These are phyloP conservation scores for Giardia duodenalis DNA, from an alignment of 208 protist species.

Conservation along the genomic window DNA sequence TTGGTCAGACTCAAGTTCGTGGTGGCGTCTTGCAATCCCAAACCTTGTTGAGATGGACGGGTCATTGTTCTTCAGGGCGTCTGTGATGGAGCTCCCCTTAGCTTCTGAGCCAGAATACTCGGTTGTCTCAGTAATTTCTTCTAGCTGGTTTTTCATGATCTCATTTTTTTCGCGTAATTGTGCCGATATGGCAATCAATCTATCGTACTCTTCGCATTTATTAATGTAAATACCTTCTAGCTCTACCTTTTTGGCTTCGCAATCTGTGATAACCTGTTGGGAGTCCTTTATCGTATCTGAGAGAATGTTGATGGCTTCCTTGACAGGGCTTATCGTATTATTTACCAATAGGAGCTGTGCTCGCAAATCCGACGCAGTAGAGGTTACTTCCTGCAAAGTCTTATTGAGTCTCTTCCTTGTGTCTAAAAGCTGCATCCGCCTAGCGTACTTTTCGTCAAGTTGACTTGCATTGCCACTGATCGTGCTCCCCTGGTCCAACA, in stretches of 20 bases:
- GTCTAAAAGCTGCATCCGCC: not conserved
- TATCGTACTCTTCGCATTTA: not conserved
- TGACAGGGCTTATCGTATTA: not conserved
- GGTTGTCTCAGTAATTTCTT: not conserved
- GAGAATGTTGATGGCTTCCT: not conserved
- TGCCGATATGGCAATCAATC: not conserved
- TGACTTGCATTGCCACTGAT: not conserved
- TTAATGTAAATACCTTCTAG: not conserved
- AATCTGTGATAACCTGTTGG: not conserved
- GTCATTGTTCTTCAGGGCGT: no score
- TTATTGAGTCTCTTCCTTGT: not conserved
- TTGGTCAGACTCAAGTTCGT: not conserved
- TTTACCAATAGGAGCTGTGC: not conserved
- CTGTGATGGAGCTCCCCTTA: no score
- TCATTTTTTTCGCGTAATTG: not conserved
- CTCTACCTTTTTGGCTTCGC: not conserved
- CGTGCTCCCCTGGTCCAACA: not conserved
- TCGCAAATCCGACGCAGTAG: not conserved
- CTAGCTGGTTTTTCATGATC: not conserved
- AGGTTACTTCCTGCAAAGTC: not conserved
- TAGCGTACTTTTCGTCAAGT: not conserved
- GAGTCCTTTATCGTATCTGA: not conserved
- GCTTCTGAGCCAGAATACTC: not conserved
- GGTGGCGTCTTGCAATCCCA: not conserved
- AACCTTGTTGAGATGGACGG: not conserved